phyloP scores from a whole-genome alignment of 495 filamentous ascomycete species.

The Lasiosphaeris hirsuta region DNA sequence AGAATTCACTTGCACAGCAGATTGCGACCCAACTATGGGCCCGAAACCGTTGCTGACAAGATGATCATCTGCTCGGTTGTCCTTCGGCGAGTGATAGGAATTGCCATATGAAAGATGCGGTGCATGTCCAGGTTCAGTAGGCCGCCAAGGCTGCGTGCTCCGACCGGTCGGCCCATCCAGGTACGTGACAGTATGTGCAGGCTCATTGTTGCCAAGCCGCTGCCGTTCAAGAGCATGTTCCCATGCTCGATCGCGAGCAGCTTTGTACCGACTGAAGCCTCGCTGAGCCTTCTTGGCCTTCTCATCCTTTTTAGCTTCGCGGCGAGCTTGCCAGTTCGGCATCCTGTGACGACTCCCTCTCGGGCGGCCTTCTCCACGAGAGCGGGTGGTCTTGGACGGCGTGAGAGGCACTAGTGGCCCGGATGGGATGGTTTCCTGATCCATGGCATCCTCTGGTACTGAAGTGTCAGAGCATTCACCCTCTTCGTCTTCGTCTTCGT shows the following conservation, averaged over 20 bases:
- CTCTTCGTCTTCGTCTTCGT: conserved; percentile 20
- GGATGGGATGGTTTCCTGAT: neutral
- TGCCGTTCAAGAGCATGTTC: conserved; percentile 29
- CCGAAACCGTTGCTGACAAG: conserved; percentile 1
- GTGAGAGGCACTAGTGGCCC: neutral
- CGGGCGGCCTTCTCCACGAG: neutral
- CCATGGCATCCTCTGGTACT: conserved; percentile 4
- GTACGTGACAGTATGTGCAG: neutral
- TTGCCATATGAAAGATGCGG: conserved; percentile 3
- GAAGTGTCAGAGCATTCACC: conserved; percentile 21
- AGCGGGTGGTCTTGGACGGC: neutral
- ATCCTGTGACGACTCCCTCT: conserved; percentile 17
- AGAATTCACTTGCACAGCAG: neutral
- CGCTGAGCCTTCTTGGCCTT: conserved; percentile 26
- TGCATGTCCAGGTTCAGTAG: neutral
- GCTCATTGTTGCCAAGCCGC: conserved; percentile 16
- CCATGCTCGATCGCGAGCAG: conserved; percentile 34
- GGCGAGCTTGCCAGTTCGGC: conserved; percentile 18
- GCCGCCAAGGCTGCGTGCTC: conserved; percentile 4
- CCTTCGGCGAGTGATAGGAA: conserved; percentile 5
- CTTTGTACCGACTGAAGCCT: conserved; percentile 40
- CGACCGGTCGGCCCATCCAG: conserved; percentile 6
- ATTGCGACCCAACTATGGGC: conserved; percentile 23
- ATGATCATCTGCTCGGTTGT: neutral
- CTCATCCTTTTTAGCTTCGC: conserved; percentile 6